A percentile compares a stretch with the other conserved stretches of the same genome.
Evolutionary conservation across 441 rosid genomes (phyloP).

Genomic region (Bocquillonia castaneifolia): DNA sequence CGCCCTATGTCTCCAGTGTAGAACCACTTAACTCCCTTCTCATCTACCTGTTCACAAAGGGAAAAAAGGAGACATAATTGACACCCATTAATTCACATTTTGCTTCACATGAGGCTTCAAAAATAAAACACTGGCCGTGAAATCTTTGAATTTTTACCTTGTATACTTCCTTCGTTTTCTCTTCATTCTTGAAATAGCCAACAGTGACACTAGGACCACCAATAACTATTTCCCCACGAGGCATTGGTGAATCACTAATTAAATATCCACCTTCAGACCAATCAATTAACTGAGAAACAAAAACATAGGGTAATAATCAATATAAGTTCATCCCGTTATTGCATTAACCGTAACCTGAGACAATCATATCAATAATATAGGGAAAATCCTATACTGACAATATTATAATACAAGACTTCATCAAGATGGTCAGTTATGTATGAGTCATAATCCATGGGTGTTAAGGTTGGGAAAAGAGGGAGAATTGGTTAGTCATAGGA

Average conservation of each 20-base stretch:
- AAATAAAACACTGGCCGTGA: constrained; percentile 6
- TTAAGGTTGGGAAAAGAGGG: no score
- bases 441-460: not conserved
- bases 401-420: not conserved
- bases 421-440: not conserved
- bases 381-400: not conserved
- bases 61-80: constrained; percentile 1
- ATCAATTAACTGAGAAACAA: constrained; percentile 73
- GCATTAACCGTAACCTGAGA: not conserved
- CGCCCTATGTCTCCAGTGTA: constrained; percentile 91
- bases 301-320: constrained; percentile 11
- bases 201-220: constrained; percentile 89
- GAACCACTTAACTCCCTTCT: constrained; percentile 93
- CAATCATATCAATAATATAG: constrained; percentile 1
- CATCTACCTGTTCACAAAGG: constrained; percentile 62
- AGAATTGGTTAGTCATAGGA: no score
- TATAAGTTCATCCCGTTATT: constrained; percentile 2
- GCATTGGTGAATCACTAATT: constrained; percentile 70
- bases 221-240: constrained; percentile 94
- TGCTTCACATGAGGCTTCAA: no score
- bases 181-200: constrained; percentile 92
- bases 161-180: constrained; percentile 74
- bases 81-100: not conserved
- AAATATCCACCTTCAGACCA: constrained; percentile 96
- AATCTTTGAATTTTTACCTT: constrained; percentile 43